Evolutionary conservation across 345 rosid genomes (phyloP), one percentile per base, ranked within the genome.

Genomic region (Hibiscus syriacus): DNA sequence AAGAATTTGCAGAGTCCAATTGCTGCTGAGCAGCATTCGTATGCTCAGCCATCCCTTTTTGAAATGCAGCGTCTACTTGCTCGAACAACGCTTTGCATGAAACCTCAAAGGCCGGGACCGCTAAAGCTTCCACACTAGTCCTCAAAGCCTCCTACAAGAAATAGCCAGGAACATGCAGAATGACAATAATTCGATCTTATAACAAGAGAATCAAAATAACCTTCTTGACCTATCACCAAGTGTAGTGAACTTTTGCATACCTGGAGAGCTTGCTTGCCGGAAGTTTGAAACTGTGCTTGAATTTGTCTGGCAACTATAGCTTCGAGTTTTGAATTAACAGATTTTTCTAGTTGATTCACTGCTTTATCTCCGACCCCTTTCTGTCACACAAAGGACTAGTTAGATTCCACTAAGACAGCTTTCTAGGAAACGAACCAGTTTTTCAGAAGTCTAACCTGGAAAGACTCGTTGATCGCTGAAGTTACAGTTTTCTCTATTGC

Each of bases 181-280:
- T 43, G 57, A 46, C 64, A 71, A 43, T 19, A 49, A 36, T 23
- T 66, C 32, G 4, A 46, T 34, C 19, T 43, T 17, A 19, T 9
- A 58, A 17, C 14, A n/a, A 32, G 46, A 16, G 64, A 56, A 2
- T 3, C 38, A 19, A 39, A 34, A 41, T 16, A 55, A 25, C 27
- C 61, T 16, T 34, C 60, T 65, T 54, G 13, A 70, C 34, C 17
- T 30, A 53, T 20, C 50, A 45, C 68, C 45, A 20, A 20, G 34
- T 11, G 61, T 74, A 67, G 70, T 41, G 46, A 61, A 68, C 45
- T 57, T 27, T 10, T 19, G 29, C 69, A 65, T 69, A 92, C 98
- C 98, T 90, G 93, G 64, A 92, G 92, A 27, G 98, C 97, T n/a
- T 85, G 93, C 80, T 77, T 87, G 77, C 96, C 98, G 79, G 97